Evolutionary conservation across 2,329 filamentous ascomycete species (phyloP).

Genomic region (Dendrostoma leiphaemia): DNA sequence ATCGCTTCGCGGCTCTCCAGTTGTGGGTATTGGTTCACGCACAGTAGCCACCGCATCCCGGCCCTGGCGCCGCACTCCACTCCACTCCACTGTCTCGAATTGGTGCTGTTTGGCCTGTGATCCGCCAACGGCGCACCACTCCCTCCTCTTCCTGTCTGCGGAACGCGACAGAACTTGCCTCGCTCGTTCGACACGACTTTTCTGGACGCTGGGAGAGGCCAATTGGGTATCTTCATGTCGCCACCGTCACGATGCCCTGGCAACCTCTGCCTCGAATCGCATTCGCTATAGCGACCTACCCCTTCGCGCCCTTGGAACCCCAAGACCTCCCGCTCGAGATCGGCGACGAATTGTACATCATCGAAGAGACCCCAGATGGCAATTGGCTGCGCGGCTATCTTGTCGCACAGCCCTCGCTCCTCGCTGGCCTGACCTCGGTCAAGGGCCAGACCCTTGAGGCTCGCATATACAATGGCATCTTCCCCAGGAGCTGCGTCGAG

Average conservation of each 20-base stretch:
- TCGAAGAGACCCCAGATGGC: conserved; percentile 89
- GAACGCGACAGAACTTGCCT: too few relatives aligned
- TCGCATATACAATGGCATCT: conserved; percentile 97
- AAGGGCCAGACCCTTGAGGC: conserved; percentile 93
- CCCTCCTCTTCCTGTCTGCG: too few relatives aligned
- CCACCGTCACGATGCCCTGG: conserved; percentile 75
- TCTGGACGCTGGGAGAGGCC: neutral
- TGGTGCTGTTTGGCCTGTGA: too few relatives aligned
- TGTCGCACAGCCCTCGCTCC: conserved; percentile 86
- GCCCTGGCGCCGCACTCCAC: too few relatives aligned
- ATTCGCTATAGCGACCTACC: conserved; percentile 94
- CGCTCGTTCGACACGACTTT: neutral
- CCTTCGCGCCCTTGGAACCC: conserved; percentile 81
- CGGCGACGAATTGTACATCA: conserved; percentile 97
- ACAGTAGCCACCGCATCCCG: too few relatives aligned
- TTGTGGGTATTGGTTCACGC: too few relatives aligned
- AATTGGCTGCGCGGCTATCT: conserved; percentile 96
- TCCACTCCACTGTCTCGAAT: too few relatives aligned
- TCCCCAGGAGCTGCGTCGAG: conserved; percentile 91
- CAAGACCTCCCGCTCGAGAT: conserved; percentile 95
- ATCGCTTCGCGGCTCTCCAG: too few relatives aligned
- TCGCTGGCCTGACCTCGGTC: conserved; percentile 85
- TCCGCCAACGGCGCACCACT: too few relatives aligned
- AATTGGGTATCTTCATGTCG: conserved; percentile 18
- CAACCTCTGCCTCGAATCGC: conserved; percentile 94